These are phyloP conservation scores for Pseudogymnoascus pannorum DNA, from an alignment of 2,329 filamentous ascomycete genomes.

Conservation along the genomic window DNA sequence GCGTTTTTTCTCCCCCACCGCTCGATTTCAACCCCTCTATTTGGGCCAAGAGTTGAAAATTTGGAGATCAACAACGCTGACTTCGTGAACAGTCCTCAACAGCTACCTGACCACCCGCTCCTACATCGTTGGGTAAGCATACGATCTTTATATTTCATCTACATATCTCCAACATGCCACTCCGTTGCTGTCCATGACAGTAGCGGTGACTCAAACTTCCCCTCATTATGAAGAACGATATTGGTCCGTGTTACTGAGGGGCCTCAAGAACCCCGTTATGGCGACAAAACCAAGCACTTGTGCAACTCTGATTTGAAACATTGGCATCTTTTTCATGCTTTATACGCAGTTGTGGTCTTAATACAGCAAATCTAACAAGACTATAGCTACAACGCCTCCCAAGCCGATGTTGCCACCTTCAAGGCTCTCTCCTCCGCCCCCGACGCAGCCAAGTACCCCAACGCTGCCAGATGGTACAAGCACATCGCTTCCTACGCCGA, in stretches of 20 bases:
- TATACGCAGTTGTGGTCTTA: conserved; percentile 16
- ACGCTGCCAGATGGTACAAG: conserved; percentile 98
- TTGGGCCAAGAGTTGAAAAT: conserved; percentile 9
- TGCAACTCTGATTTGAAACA: conserved; percentile 62
- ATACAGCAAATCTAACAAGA: conserved; percentile 13
- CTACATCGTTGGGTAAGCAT: conserved; percentile 75
- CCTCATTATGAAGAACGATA: conserved; percentile 66
- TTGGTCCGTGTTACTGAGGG: conserved; percentile 96
- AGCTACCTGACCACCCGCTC: conserved; percentile 66
- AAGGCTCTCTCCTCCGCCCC: conserved; percentile 76
- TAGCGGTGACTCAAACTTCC: conserved; percentile 12
- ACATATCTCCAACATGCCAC: conserved; percentile 19
- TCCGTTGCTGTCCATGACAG: conserved; percentile 9
- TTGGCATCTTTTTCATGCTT: conserved; percentile 18
- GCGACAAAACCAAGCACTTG: conserved; percentile 67
- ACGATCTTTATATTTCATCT: conserved; percentile 16
- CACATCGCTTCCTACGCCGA: conserved; percentile 90
- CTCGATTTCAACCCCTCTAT: conserved; percentile 11
- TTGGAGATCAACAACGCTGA: conserved; percentile 21
- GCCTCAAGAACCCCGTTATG: conserved; percentile 84
- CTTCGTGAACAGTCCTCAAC: conserved; percentile 53
- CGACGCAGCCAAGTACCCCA: conserved; percentile 78
- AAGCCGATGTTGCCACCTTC: conserved; percentile 94
- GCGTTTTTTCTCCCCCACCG: conserved; percentile 9
- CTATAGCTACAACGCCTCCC: conserved; percentile 56